phyloP scores from a whole-genome alignment of 805 yeast genomes.

The Huiozyma naganishii region DNA sequence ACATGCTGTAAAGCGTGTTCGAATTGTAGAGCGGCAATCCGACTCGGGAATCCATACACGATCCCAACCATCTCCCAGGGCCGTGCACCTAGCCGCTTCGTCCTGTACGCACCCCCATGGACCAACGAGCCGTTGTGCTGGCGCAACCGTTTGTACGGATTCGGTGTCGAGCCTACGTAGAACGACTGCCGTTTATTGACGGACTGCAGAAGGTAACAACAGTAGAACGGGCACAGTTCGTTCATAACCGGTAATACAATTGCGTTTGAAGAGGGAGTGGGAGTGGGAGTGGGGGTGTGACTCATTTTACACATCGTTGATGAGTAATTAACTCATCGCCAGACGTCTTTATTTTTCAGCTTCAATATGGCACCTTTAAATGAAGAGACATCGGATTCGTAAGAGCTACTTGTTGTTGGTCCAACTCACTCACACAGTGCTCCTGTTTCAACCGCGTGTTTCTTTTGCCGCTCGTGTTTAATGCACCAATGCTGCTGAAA shows the following conservation, averaged over 20 bases:
- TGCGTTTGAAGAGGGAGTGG: neutral
- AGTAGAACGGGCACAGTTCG: conserved; percentile 35
- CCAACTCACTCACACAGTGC: too few species aligned
- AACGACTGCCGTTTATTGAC: conserved; percentile 45
- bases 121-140: conserved; percentile 69
- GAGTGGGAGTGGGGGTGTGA: neutral
- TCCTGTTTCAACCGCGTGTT: too few species aligned
- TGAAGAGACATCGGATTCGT: too few species aligned
- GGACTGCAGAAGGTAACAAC: conserved; percentile 62
- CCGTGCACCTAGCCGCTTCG: conserved; percentile 44
- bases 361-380: too few species aligned
- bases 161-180: conserved; percentile 77
- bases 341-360: neutral
- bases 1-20: conserved; percentile 83
- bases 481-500: too few species aligned
- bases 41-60: conserved; percentile 64
- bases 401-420: too few species aligned
- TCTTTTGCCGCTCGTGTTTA: too few species aligned
- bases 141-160: conserved; percentile 54
- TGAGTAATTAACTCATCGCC: neutral
- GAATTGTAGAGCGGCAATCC: conserved; percentile 61
- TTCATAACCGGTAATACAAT: too few species aligned
- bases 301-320: neutral
- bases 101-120: conserved; percentile 59
- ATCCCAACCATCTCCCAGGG: conserved; percentile 66